phyloP scores from a whole-genome alignment of 306 rosid species.

The Oemleria cerasiformis region DNA sequence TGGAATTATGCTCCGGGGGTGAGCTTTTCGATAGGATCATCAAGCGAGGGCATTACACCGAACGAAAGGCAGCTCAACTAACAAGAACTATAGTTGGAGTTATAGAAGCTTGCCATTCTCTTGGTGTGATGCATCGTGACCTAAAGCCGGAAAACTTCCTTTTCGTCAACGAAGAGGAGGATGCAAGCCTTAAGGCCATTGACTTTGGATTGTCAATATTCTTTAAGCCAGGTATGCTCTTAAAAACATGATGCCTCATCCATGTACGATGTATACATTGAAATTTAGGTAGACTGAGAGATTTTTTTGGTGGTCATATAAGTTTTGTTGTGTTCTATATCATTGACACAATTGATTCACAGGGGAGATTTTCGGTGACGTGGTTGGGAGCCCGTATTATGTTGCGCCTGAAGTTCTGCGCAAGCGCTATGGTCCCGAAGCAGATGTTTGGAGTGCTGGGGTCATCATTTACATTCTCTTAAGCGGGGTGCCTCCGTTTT shows the following conservation, averaged over 20 bases:
- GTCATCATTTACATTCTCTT: slow-evolving; percentile 82
- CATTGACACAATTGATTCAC: slow-evolving; percentile 30
- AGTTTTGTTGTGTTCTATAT: slow-evolving; percentile 15
- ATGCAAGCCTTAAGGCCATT: slow-evolving; percentile 76
- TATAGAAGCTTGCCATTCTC: slow-evolving; percentile 80
- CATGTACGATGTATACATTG: too few relatives aligned
- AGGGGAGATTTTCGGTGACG: slow-evolving; percentile 72
- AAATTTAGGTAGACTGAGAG: neutral
- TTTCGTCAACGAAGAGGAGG: slow-evolving; percentile 69
- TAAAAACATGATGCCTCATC: too few relatives aligned
- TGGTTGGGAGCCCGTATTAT: slow-evolving; percentile 92
- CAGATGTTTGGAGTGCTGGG: slow-evolving; percentile 97
- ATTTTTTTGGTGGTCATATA: neutral
- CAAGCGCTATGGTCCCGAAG: slow-evolving; percentile 69
- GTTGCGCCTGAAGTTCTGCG: slow-evolving; percentile 87
- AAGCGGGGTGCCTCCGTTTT: slow-evolving; percentile 96
- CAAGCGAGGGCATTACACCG: slow-evolving; percentile 65
- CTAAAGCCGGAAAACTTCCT: slow-evolving; percentile 95
- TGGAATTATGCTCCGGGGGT: slow-evolving; percentile 90
- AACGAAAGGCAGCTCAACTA: slow-evolving; percentile 72
- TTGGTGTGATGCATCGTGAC: slow-evolving; percentile 96
- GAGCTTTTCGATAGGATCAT: slow-evolving; percentile 86
- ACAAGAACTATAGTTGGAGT: slow-evolving; percentile 73
- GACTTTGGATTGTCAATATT: slow-evolving; percentile 88
- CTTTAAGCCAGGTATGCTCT: slow-evolving; percentile 80